Evolutionary conservation across 78 protist species (phyloP).

Genomic region (Goniomonas avonlea): DNA sequence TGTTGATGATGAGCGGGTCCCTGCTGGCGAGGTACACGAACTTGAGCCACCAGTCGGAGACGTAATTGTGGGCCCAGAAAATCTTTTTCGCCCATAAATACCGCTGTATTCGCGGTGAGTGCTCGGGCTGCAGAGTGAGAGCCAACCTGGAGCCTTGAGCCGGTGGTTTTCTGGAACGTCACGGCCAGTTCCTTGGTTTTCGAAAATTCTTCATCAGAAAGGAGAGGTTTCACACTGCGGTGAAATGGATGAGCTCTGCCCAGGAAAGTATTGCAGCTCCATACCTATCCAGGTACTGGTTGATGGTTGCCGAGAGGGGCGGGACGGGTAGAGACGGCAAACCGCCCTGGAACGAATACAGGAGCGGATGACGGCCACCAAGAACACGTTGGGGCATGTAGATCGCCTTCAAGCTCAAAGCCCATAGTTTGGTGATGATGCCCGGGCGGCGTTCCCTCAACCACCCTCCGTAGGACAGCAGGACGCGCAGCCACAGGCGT

Average conservation of each 20-base stretch:
- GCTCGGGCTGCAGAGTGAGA: background rate
- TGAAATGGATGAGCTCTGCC: no score
- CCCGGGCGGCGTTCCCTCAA: background rate
- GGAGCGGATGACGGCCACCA: background rate
- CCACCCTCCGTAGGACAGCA: constrained; percentile 37
- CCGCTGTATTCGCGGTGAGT: no score
- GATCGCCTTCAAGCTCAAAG: background rate
- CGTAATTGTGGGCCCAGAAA: constrained; percentile 33
- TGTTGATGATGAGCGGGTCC: constrained; percentile 48
- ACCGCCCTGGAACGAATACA: constrained; percentile 39
- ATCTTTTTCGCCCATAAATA: no score
- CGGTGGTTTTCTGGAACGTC: constrained; percentile 12
- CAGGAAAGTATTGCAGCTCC: no score
- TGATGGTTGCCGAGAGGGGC: constrained; percentile 17
- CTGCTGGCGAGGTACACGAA: constrained; percentile 58
- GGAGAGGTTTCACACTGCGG: constrained; percentile 30
- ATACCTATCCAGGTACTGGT: constrained; percentile 27
- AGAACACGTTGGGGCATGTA: background rate
- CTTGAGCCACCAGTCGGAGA: constrained; percentile 64
- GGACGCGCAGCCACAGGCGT: background rate
- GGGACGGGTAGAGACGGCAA: constrained; percentile 54
- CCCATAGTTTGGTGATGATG: constrained; percentile 14
- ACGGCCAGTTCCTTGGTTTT: background rate
- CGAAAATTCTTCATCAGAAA: constrained; percentile 21
- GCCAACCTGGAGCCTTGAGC: constrained; percentile 30